Evolutionary conservation across 805 yeast species (phyloP).

Genomic region (Kregervanrija delftensis): DNA sequence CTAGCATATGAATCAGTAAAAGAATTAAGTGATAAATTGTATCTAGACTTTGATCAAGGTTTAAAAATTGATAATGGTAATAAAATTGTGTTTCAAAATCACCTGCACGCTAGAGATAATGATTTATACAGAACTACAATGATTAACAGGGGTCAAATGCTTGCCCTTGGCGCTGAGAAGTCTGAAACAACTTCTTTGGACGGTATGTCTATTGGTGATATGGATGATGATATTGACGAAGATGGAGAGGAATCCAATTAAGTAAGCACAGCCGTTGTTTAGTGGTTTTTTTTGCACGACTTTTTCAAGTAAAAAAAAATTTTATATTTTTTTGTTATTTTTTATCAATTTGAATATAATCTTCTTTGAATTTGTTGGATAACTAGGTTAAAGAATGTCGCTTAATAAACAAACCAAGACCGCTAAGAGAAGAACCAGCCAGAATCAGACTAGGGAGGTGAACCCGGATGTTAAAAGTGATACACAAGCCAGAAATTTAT

Average conservation of each 20-base stretch:
- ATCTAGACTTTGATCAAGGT: background rate
- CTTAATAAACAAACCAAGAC: constrained; percentile 44
- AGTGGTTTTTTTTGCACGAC: background rate
- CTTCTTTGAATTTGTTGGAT: background rate
- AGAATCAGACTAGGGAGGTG: constrained; percentile 48
- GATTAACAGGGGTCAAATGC: background rate
- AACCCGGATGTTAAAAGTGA: constrained; percentile 64
- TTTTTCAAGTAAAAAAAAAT: background rate
- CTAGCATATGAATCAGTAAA: background rate
- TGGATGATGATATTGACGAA: constrained; percentile 1
- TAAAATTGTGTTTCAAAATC: too few species aligned
- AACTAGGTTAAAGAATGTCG: constrained; percentile 16
- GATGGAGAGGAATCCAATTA: constrained; percentile 1
- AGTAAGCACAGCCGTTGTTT: background rate
- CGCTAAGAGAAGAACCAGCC: constrained; percentile 47
- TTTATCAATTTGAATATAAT: background rate
- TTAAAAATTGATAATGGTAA: too few species aligned
- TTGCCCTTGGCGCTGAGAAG: background rate
- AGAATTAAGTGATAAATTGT: background rate
- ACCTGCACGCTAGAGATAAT: too few species aligned
- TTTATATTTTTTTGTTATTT: constrained; percentile 2
- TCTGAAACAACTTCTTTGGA: constrained; percentile 8
- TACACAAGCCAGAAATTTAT: constrained; percentile 59
- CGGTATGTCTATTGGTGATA: constrained; percentile 3
- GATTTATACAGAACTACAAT: background rate